Base-by-base conservation (phyloP, 106 monocot genomes). In the Acorus gramineus region DNA sequence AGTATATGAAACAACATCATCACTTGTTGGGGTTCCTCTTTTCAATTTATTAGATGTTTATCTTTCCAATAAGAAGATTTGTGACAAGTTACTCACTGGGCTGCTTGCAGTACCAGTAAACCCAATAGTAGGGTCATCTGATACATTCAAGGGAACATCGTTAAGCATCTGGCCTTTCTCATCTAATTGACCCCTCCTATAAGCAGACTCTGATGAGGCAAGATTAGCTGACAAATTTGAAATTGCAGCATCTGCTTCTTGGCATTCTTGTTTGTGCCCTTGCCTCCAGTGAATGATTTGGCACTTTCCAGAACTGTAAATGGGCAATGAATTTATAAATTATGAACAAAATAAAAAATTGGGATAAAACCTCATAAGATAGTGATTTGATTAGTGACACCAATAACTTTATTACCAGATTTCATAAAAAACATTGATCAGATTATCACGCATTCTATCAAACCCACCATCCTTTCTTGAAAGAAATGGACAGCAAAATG, bases 251-350 rank as follows among this genome's bases (percentile, higher is more conserved):
- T 77, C 63, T 78, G 68, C 80, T 51, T 82, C 71, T 57, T 75
- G 96, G 45, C 96, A 96, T 72, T 85, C 84, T 74, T 85, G 65
- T 65, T 83, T 96, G 64, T 96, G 96, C 50, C 80, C 91, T 59
- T 77, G 87, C 71, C 96, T 87, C 96, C 96, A 96, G 73, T 96
- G 96, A 63, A 96, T 74, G 85, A 96, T 96, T 83, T 96, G 96
- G 61, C 96, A 96, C 69, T 87, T 96, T 7, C 93, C 93, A 51
- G 93, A 93, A 69, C 93, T 93, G 85, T 42, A 56, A 77, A 69
- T 10, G 71, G 8, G 60, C 8, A 8, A 71, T 28, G 12, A 59
- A 28, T 47, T 64, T n/a, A 71, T 46, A 52, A 28, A 28, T 74
- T 55, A n/a, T 61, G 60, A 67, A 54, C 11, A 66, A 53, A 67